phyloP scores from a whole-genome alignment of 371 early-diverging fungal species.

The Fennellomyces sp. region DNA sequence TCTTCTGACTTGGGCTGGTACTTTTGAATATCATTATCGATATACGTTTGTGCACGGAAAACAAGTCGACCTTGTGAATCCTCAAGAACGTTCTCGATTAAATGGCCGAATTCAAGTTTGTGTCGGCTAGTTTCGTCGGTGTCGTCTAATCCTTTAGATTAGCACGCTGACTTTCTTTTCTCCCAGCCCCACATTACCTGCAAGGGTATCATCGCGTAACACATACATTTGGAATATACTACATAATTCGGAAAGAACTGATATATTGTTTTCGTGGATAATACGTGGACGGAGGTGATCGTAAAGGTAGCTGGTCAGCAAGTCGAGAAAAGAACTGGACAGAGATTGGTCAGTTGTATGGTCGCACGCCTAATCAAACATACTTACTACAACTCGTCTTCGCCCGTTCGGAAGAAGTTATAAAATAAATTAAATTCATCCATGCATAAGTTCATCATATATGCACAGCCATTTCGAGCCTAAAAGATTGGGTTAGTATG shows the following conservation, averaged over 20 bases:
- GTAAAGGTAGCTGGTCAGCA: slow-evolving; percentile 68
- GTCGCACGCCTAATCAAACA: background rate
- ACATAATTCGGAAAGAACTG: slow-evolving; percentile 81
- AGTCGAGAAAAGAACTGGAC: slow-evolving; percentile 70
- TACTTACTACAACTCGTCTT: slow-evolving; percentile 57
- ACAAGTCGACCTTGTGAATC: slow-evolving; percentile 86
- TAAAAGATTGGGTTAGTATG: slow-evolving; percentile 17
- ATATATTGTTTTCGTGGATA: slow-evolving; percentile 79
- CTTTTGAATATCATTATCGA: slow-evolving; percentile 76
- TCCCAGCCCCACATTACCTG: slow-evolving; percentile 12
- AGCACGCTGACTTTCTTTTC: background rate
- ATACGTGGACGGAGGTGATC: slow-evolving; percentile 87
- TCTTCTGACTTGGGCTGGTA: slow-evolving; percentile 75
- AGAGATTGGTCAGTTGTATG: background rate
- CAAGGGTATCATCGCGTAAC: slow-evolving; percentile 50
- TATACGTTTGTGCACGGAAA: slow-evolving; percentile 84
- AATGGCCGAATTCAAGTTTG: slow-evolving; percentile 62
- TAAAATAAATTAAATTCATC: slow-evolving; percentile 82
- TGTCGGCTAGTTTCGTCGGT: slow-evolving; percentile 2
- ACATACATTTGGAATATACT: slow-evolving; percentile 69
- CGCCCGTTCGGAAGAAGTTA: slow-evolving; percentile 75
- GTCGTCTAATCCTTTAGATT: background rate
- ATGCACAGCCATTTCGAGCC: slow-evolving; percentile 79
- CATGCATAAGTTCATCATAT: slow-evolving; percentile 75
- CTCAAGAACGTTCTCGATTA: slow-evolving; percentile 76